phyloP scores from a whole-genome alignment of 495 filamentous ascomycete species.

The Bacidia rubella region DNA sequence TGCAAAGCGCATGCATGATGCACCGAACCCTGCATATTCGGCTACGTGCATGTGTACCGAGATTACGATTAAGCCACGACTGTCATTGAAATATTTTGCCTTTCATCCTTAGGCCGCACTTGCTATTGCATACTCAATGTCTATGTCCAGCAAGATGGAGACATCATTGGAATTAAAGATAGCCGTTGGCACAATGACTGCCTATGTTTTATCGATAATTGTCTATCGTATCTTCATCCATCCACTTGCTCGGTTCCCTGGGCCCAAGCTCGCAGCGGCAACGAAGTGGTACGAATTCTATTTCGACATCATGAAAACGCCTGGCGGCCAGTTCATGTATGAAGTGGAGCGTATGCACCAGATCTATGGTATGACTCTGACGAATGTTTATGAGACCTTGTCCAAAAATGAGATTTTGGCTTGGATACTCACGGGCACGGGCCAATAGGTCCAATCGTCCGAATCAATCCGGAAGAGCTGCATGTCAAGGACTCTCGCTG shows the following conservation, averaged over 20 bases:
- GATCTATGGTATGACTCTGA: background rate
- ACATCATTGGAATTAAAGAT: background rate
- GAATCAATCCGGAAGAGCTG: conserved; percentile 17
- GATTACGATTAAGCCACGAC: too few relatives aligned
- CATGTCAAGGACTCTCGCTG: conserved; percentile 19
- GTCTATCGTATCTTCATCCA: conserved; percentile 21
- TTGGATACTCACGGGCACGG: conserved; percentile 10
- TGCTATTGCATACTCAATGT: too few relatives aligned
- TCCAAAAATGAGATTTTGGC: background rate
- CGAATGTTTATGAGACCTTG: background rate
- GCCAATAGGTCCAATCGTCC: conserved; percentile 15
- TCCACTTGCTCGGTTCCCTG: conserved; percentile 23
- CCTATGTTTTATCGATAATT: background rate
- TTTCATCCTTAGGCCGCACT: too few relatives aligned
- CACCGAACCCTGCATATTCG: too few relatives aligned
- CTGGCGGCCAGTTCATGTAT: background rate
- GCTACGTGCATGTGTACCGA: too few relatives aligned
- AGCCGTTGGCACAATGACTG: background rate
- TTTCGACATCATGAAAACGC: conserved; percentile 12
- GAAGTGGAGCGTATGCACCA: background rate
- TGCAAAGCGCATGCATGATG: too few relatives aligned
- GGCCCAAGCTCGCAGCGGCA: conserved; percentile 21
- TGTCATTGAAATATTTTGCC: too few relatives aligned
- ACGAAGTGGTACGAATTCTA: conserved; percentile 24
- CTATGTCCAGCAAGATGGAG: too few relatives aligned